Evolutionary conservation across 176 grass and related monocot species (phyloP).

Genomic region (Rhynchospora tenuis): DNA sequence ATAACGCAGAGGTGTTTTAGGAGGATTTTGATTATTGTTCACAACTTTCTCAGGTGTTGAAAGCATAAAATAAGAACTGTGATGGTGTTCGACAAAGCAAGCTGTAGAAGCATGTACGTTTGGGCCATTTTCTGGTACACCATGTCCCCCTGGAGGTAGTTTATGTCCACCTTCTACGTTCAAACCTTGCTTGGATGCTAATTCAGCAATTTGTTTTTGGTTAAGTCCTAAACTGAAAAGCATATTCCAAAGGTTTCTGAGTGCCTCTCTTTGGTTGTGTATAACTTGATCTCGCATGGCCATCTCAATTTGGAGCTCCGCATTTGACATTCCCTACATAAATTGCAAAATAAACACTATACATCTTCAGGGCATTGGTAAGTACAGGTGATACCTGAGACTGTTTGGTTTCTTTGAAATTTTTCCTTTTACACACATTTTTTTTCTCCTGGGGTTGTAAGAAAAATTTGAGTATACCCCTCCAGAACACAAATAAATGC

Average conservation of each 20-base stretch:
- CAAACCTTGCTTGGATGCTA: conserved; percentile 84
- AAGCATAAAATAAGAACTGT: conserved; percentile 58
- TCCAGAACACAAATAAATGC: neutral
- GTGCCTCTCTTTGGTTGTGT: conserved; percentile 87
- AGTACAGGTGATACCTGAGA: neutral
- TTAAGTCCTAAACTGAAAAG: conserved; percentile 82
- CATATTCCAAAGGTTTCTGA: conserved; percentile 83
- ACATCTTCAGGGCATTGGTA: neutral
- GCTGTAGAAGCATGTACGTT: conserved; percentile 32
- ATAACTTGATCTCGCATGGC: conserved; percentile 98
- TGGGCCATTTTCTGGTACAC: conserved; percentile 31
- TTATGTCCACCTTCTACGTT: conserved; percentile 63
- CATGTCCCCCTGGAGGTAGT: conserved; percentile 7
- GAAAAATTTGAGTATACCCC: neutral
- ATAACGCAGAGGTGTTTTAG: neutral
- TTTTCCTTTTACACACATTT: neutral
- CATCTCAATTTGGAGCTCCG: conserved; percentile 99
- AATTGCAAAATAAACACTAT: neutral
- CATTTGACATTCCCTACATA: conserved; percentile 68
- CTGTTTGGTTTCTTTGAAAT: neutral
- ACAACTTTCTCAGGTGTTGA: conserved; percentile 10
- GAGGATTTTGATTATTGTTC: conserved; percentile 7
- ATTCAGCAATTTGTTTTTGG: conserved; percentile 75
- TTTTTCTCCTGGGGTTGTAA: neutral
- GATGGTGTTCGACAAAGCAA: conserved; percentile 72